Base-by-base conservation (phyloP, 257 asterid genomes). In the Parsonsia alboflavescens region DNA sequence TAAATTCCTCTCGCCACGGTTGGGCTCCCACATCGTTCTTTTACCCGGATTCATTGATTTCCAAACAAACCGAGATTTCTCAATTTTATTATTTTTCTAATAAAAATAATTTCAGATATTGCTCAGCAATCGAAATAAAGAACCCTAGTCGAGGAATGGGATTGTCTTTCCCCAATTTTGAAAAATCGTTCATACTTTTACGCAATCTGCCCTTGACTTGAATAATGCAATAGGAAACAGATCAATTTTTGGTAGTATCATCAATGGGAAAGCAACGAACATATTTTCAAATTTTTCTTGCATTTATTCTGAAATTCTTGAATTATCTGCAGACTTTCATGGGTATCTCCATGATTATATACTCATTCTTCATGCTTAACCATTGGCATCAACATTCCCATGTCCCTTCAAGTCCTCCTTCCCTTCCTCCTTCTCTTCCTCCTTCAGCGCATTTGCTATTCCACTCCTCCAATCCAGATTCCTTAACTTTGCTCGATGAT, bases 221-320 rank as follows among this genome's bases (percentile, higher is more conserved):
- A 36, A 41, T 19, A 64, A 10, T 64, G 46, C 48, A 6, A 19
- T 65, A 65, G 11, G 7, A 39, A 21, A 16, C 54, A 46, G 2
- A 75, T 53, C 59, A 6, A 57, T 36, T 30, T 61, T 71, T 17
- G 10, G 26, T 24, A 13, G 54, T 17, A 17, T 24, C 41, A 57
- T 74, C 39, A 76, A 93, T 90, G 98, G 76, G 86, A 79, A 85
- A 80, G 42, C 82, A 26, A 48, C 48, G 72, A 42, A 33, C 96
- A 24, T 89, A 88, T 78, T 85, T 90, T 85, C 94, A 88, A 33
- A 74, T 90, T 13, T 81, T 78, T 61, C 82, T 91, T 12, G 90
- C 94, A 10, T 89, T 86, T 80, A 30, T 89, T 70, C 80, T 93
- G 54, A 93, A 93, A 83, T 89, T 89, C 86, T 80, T 89, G 83